phyloP scores from a whole-genome alignment of 2,329 filamentous ascomycete species.

The Anisogramma anomala region DNA sequence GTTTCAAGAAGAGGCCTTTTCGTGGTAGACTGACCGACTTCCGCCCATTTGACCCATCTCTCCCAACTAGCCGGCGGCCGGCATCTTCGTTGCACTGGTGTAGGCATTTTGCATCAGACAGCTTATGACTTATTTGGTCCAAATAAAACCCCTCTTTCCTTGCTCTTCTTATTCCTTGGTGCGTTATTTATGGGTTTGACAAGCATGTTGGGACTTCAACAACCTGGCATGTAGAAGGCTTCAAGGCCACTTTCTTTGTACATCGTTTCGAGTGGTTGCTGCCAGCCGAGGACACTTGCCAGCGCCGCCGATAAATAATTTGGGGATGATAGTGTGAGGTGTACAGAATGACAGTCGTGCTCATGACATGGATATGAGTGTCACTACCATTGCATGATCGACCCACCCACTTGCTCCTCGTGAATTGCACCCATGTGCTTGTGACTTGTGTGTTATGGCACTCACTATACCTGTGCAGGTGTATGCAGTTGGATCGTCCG shows the following conservation, averaged over 20 bases:
- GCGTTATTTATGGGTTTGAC: background rate
- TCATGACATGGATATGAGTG: too few relatives aligned
- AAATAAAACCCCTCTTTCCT: background rate
- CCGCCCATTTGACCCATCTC: too few relatives aligned
- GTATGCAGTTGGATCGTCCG: too few relatives aligned
- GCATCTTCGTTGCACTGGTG: too few relatives aligned
- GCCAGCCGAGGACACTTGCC: background rate
- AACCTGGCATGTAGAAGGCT: background rate
- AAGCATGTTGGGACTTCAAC: background rate
- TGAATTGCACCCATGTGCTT: too few relatives aligned
- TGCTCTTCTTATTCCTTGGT: background rate
- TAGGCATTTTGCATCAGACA: background rate
- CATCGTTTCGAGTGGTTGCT: conserved; percentile 1
- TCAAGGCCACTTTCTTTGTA: conserved; percentile 6
- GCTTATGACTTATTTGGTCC: background rate
- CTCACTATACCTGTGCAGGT: too few relatives aligned
- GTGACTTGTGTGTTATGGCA: too few relatives aligned
- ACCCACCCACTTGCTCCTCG: too few relatives aligned
- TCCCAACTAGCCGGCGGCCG: too few relatives aligned
- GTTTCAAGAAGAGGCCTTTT: conserved; percentile 70
- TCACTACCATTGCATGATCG: too few relatives aligned
- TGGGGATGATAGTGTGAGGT: background rate
- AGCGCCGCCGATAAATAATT: background rate
- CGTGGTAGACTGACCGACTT: too few relatives aligned
- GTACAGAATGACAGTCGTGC: too few relatives aligned